phyloP scores from a whole-genome alignment of 495 filamentous ascomycete species.

The Penicillium arizonense region DNA sequence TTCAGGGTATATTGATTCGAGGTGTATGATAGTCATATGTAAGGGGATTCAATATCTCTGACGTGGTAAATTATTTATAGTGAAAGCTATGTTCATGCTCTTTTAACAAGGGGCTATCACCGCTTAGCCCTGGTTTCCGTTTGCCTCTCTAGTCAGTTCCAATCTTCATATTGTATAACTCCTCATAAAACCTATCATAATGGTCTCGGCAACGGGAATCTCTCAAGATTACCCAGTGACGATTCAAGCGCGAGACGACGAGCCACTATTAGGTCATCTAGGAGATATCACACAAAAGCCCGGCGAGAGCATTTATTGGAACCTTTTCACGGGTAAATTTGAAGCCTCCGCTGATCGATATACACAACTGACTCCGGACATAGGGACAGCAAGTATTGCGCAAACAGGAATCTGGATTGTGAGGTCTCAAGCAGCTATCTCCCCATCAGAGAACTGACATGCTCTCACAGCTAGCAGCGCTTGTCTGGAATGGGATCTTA shows the following conservation, averaged over 20 bases:
- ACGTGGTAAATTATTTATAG: too few species aligned
- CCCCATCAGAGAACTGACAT: slow-evolving; percentile 6
- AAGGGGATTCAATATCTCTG: too few species aligned
- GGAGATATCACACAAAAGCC: slow-evolving; percentile 72
- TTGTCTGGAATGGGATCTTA: slow-evolving; percentile 75
- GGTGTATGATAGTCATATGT: too few species aligned
- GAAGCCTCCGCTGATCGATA: background rate
- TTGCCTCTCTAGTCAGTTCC: too few species aligned
- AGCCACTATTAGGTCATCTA: slow-evolving; percentile 72
- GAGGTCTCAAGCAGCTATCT: slow-evolving; percentile 14
- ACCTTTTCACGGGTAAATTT: slow-evolving; percentile 70
- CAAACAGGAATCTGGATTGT: slow-evolving; percentile 68
- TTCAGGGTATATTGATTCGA: too few species aligned
- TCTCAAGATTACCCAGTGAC: slow-evolving; percentile 33
- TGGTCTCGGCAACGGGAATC: slow-evolving; percentile 57
- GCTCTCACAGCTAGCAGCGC: slow-evolving; percentile 60
- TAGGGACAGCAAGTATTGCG: slow-evolving; percentile 66
- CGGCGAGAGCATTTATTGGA: slow-evolving; percentile 58
- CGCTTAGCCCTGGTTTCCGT: too few species aligned
- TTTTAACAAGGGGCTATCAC: too few species aligned
- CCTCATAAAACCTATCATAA: too few species aligned
- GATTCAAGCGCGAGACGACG: slow-evolving; percentile 53
- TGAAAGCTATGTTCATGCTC: too few species aligned
- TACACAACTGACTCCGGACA: background rate
- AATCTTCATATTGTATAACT: too few species aligned